A percentile compares a stretch with the other conserved stretches of the same genome.
Evolutionary conservation across 768 basidiomycete species (phyloP).

Genomic region (Cystoderma amianthinum): DNA sequence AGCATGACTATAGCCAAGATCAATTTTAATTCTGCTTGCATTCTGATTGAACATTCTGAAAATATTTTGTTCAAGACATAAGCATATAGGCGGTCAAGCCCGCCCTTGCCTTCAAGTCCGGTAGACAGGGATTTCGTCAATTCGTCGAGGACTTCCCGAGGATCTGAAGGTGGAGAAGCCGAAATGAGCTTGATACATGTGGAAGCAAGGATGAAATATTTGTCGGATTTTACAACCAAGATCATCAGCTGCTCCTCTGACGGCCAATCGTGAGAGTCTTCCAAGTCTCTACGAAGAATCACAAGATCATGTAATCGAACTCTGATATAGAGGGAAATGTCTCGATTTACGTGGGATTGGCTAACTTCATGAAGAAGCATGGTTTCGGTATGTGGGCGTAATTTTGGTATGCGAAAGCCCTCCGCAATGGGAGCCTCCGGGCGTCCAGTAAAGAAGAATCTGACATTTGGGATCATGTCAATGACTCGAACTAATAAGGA

Average conservation of each 20-base stretch:
- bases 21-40: not conserved
- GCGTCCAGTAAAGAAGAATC: constrained; percentile 6
- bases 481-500: constrained; percentile 2
- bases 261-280: constrained; percentile 9
- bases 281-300: constrained; percentile 4
- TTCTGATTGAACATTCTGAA: not conserved
- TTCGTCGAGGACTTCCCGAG: not conserved
- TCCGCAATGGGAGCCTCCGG: constrained; percentile 4
- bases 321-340: constrained; percentile 11
- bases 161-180: not conserved
- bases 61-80: not conserved
- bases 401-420: constrained; percentile 3
- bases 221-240: constrained; percentile 8
- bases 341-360: constrained; percentile 10
- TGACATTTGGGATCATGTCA: constrained; percentile 5
- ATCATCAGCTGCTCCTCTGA: constrained; percentile 8
- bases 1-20: not conserved
- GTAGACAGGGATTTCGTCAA: not conserved
- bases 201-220: constrained; percentile 14
- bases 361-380: constrained; percentile 16
- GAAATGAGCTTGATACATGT: constrained; percentile 11
- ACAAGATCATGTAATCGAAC: not conserved
- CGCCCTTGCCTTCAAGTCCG: not conserved
- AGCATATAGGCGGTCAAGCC: not conserved
- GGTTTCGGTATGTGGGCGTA: constrained; percentile 4